Evolutionary conservation across 306 rosid genomes (phyloP), one percentile per base, ranked within the genome.

Genomic region (Quercus glauca): DNA sequence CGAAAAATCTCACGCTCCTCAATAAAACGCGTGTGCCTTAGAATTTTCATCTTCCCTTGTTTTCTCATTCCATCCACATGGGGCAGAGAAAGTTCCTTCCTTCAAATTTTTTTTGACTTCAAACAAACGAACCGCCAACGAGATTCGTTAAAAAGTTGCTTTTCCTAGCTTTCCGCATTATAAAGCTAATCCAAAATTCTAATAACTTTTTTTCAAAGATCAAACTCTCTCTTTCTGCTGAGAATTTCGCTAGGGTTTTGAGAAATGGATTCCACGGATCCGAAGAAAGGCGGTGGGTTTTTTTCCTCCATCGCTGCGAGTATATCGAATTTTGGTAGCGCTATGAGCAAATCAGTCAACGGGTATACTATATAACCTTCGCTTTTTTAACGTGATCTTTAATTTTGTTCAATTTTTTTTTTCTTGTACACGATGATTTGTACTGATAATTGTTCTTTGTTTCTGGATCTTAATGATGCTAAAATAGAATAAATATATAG

Each of bases 241-340:
- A 13, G 41, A 31, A 7, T n/a, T 69, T 17, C 31, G 1, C 35
- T 10, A 69, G 80, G 74, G 78, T 59, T 84, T 83, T 83, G 82
- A 75, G 63, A 60, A 69, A 90, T 89, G 94, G 88, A 87, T 69
- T 73, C 93, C 18, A 86, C 82, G 33, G 97, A 92, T 90, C 87
- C 89, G 80, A 92, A 92, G 82, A 87, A 86, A 78, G 77, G 33
- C 5, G 89, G 89, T 68, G 90, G 97, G 26, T 90, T 92, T 73
- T 89, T 92, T 45, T 84, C 95, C 69, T 89, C 97, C 5, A 71
- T 92, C 69, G 92, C 97, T 80, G 85, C 95, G 26, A 80, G 90
- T 83, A 75, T 89, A 79, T 78, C 93, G 77, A 91, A 74, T 85
- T 81, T 91, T 5, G 88, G 93, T 5, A 84, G 79, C 81, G 90